Evolutionary conservation across 371 early-diverging fungal species (phyloP), one percentile per base, ranked within the genome.

Genomic region (Cokeromyces recurvatus): DNA sequence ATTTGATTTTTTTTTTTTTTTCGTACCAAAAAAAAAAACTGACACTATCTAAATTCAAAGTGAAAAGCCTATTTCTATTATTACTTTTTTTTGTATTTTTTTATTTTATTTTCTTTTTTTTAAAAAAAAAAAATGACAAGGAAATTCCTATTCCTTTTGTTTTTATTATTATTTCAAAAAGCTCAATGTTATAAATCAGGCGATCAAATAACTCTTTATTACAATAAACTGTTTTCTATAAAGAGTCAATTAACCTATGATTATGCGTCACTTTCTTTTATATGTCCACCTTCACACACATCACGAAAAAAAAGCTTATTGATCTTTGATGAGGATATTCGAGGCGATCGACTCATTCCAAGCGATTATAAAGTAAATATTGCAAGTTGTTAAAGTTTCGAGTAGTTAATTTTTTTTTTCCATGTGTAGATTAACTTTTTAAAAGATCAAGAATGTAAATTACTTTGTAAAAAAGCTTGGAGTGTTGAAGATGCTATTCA

Each of bases 191-290:
- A 57, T 41, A 49, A 62, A 24, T 53, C 53, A 50, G 70, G 59
- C 14, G 61, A 69, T 5, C 16, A 38, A 16, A 60, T 73, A 46
- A 65, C 69, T 16, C 20, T 73, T 4, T 62, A 62, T 24, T 66
- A 69, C 25, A 67, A 66, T 50, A 73, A 69, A 35, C 32, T 73
- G 14, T 73, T 73, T 25, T 69, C 74, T 20, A 48, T 62, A 40
- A 55, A 55, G 14, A 73, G 58, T 9, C 70, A 55, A 32, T 46
- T 69, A n/a, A 46, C 70, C 15, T 58, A 60, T 38, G 47, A 55
- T 21, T 66, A 65, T 38, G 46, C 50, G 16, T 55, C 62, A 12
- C 51, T 64, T 16, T 43, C 51, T 16, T 69, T 73, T 44, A 56
- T 67, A 16, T 73, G 74, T 46, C 65, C 69, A 22, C 42, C 61